Evolutionary conservation across 2,329 filamentous ascomycete species (phyloP).

Genomic region (Colletotrichum musicola): DNA sequence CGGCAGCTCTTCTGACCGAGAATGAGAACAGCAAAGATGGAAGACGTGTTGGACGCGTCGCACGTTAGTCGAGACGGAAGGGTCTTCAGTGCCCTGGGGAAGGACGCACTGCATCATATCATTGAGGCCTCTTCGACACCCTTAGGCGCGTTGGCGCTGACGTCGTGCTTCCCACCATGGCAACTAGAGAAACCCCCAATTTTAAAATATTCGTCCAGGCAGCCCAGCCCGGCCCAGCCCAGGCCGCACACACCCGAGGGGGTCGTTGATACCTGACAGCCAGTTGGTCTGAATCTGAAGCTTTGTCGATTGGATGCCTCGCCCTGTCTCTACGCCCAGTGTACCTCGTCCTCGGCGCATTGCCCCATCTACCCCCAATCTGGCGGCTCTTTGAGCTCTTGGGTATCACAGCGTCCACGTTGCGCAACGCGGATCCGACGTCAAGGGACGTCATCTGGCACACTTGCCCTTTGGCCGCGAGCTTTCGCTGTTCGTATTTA

Average conservation of each 20-base stretch:
- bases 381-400: constrained; percentile 21
- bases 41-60: not conserved
- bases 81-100: not conserved
- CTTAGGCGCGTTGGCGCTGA: constrained; percentile 17
- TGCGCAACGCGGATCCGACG: constrained; percentile 22
- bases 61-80: not conserved
- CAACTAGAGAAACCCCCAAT: not conserved
- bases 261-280: constrained; percentile 18
- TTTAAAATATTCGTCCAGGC: no score
- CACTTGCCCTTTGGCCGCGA: not conserved
- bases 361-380: constrained; percentile 7
- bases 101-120: not conserved
- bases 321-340: not conserved
- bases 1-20: constrained; percentile 15
- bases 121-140: not conserved
- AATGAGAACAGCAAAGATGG: constrained; percentile 1
- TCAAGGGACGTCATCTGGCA: constrained; percentile 22
- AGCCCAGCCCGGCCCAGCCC: not conserved
- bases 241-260: not conserved
- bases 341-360: not conserved
- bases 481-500: constrained; percentile 8
- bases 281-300: constrained; percentile 7
- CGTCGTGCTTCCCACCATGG: constrained; percentile 13
- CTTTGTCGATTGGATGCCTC: not conserved
- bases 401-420: constrained; percentile 11